phyloP scores from a whole-genome alignment of 2,329 filamentous ascomycete genomes.

The Monosporascus sp. region DNA sequence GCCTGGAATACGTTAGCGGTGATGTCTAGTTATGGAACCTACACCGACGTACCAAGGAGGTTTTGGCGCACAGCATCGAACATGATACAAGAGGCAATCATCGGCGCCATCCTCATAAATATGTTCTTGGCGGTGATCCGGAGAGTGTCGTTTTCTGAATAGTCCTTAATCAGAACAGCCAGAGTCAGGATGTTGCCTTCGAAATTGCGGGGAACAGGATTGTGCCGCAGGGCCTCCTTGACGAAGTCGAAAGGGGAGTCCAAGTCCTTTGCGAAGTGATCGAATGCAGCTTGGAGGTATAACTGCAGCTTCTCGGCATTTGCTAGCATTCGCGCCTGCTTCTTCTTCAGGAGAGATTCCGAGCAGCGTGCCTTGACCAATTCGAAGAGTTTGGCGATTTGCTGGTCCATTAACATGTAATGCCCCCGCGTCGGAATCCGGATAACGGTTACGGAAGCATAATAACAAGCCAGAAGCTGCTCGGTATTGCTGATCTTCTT shows the following conservation, averaged over 20 bases:
- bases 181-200: constrained; percentile 27
- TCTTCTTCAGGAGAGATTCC: constrained; percentile 35
- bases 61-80: constrained; percentile 27
- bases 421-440: constrained; percentile 34
- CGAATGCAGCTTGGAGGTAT: constrained; percentile 27
- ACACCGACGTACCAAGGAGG: constrained; percentile 16
- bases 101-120: constrained; percentile 24
- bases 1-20: constrained; percentile 10
- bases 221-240: constrained; percentile 27
- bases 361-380: constrained; percentile 36
- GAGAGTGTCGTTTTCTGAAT: constrained; percentile 9
- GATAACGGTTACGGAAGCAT: constrained; percentile 42
- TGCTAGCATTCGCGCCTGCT: constrained; percentile 32
- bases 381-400: constrained; percentile 39
- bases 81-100: constrained; percentile 29
- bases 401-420: constrained; percentile 43
- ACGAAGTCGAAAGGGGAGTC: constrained; percentile 29
- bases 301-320: constrained; percentile 23
- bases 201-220: constrained; percentile 24
- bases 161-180: constrained; percentile 22
- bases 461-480: constrained; percentile 44
- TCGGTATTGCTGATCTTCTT: constrained; percentile 37
- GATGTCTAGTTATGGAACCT: neutral
- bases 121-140: constrained; percentile 22
- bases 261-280: constrained; percentile 26